phyloP scores from a whole-genome alignment of 805 yeast genomes.

The Kluyveromyces nonfermentans region DNA sequence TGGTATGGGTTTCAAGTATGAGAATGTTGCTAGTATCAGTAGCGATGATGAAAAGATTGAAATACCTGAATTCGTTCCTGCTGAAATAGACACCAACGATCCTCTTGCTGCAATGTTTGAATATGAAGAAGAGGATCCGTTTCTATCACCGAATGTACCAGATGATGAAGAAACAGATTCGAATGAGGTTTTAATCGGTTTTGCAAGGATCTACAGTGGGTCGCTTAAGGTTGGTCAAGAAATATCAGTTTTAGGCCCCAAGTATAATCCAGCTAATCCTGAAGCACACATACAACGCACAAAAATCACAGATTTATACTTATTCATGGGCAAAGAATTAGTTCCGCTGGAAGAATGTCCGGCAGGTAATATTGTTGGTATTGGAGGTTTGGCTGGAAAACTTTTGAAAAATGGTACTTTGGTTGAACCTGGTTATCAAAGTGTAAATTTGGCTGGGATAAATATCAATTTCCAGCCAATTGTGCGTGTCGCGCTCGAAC shows the following conservation, averaged over 20 bases:
- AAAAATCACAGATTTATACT: constrained; percentile 57
- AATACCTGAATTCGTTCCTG: constrained; percentile 20
- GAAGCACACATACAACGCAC: constrained; percentile 47
- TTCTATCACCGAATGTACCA: constrained; percentile 36
- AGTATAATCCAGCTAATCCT: constrained; percentile 61
- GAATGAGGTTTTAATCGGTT: constrained; percentile 71
- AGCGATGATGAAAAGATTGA: constrained; percentile 11
- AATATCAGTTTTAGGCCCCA: constrained; percentile 74
- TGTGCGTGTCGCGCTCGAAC: constrained; percentile 92
- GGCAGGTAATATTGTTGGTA: constrained; percentile 92
- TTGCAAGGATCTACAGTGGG: constrained; percentile 86
- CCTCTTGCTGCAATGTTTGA: constrained; percentile 32
- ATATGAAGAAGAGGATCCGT: constrained; percentile 47
- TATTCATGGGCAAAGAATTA: constrained; percentile 89
- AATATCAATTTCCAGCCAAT: constrained; percentile 78
- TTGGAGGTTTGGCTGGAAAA: constrained; percentile 79
- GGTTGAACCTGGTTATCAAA: constrained; percentile 45
- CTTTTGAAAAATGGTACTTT: constrained; percentile 83
- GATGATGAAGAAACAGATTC: constrained; percentile 37
- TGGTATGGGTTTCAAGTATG: constrained; percentile 18
- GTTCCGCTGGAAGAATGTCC: constrained; percentile 73
- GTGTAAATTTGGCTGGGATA: constrained; percentile 71
- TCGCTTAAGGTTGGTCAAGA: constrained; percentile 65
- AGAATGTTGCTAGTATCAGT: constrained; percentile 10
- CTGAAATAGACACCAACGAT: constrained; percentile 30